Base-by-base conservation (phyloP, 257 asterid genomes). In the Lycium barbarum region DNA sequence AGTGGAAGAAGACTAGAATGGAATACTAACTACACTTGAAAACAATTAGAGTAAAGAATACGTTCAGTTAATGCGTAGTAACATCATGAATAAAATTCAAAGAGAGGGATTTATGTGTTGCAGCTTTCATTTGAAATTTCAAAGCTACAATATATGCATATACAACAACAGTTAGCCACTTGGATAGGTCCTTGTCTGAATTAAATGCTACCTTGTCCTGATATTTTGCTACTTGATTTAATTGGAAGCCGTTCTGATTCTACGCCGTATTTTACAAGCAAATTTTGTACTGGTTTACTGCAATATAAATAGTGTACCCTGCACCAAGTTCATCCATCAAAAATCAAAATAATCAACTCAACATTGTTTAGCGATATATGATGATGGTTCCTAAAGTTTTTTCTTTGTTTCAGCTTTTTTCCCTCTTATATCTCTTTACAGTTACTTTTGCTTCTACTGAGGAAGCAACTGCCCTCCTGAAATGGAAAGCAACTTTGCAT, bases 381-480 rank as follows among this genome's bases (percentile, higher is more conserved):
- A 18, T 61, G 67, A 61, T 61, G 36, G 36, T 61, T 61, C 67
- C 36, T 35, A 61, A 20, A 8, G 11, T n/a, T 6, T n/a, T 7
- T 3, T 61, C 35, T 61, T 8, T 2, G 1, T 20, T 61, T 61
- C 1, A 61, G 4, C 2, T 61, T 61, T n/a, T 9, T 35, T 2
- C 11, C 9, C 6, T 61, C 4, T n/a, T 61, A 8, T 61, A n/a
- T 20, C 36, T 61, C 36, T 61, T 61, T 1, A 20, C 10, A 61
- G 2, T 61, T 61, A 61, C 14, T n/a, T 61, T 20, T n/a, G 13
- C 63, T 15, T 61, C 67, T 6, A 20, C 13, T 33, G 72, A 82
- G 58, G 89, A 84, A 58, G 86, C 87, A 18, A 86, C 38, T 15
- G 84, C 86, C 4, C 86, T 87, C 67, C 49, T 87, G 1, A 35